These are phyloP conservation scores for Fomitiporia mediterranea DNA, from an alignment of 1,284 basidiomycete species.

Conservation along the genomic window DNA sequence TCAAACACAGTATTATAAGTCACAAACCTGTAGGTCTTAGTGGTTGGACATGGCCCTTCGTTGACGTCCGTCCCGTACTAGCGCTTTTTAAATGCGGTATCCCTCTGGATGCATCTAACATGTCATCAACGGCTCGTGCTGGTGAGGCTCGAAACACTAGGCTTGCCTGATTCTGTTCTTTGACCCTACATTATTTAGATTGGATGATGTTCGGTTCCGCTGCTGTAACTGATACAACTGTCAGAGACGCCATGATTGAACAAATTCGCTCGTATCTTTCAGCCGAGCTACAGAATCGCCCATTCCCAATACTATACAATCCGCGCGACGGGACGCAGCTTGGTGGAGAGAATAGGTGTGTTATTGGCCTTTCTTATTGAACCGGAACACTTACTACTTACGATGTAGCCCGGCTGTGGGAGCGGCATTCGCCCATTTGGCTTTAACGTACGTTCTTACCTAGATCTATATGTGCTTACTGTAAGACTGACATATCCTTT, in stretches of 20 bases:
- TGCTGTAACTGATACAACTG: conserved; percentile 26
- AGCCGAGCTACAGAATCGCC: conserved; percentile 20
- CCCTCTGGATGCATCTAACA: conserved; percentile 26
- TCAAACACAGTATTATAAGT: conserved; percentile 10
- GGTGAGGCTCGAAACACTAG: conserved; percentile 24
- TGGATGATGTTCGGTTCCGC: conserved; percentile 38
- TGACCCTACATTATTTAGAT: conserved; percentile 27
- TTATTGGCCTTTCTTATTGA: background rate
- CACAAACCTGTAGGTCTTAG: conserved; percentile 4
- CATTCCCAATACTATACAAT: conserved; percentile 31
- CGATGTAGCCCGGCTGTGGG: conserved; percentile 33
- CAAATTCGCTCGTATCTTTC: conserved; percentile 29
- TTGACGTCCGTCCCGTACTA: no score
- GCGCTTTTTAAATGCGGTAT: conserved; percentile 19
- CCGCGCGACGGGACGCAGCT: conserved; percentile 23
- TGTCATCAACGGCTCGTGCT: conserved; percentile 23
- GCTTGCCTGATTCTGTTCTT: conserved; percentile 8
- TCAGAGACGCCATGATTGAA: conserved; percentile 32
- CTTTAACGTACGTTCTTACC: conserved; percentile 9
- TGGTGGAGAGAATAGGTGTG: conserved; percentile 25
- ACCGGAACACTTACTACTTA: no score
- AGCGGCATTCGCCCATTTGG: conserved; percentile 24
- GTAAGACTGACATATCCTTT: background rate
- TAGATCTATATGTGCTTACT: background rate
- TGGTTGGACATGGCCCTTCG: no score